These are phyloP conservation scores for Planoprotostelium fungivorum DNA, from an alignment of 78 protist genomes.

Conservation along the genomic window DNA sequence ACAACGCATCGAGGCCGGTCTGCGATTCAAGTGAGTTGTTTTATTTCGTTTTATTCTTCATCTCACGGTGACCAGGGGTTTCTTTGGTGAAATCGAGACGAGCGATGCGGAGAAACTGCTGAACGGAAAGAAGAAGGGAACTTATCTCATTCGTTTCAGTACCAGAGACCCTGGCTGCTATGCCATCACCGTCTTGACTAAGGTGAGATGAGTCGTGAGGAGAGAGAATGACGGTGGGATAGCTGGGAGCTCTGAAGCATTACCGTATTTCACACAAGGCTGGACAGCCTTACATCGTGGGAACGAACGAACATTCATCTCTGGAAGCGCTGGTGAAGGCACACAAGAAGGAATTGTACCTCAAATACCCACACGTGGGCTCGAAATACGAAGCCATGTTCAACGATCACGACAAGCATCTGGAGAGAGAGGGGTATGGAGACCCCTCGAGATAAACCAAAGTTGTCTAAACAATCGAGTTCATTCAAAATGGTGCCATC, in stretches of 20 bases:
- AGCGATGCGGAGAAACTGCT: conserved; percentile 33
- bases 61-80: conserved; percentile 17
- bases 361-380: not conserved
- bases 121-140: conserved; percentile 43
- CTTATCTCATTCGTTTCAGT: conserved; percentile 51
- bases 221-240: not conserved
- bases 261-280: conserved; percentile 30
- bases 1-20: conserved; percentile 22
- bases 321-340: conserved; percentile 41
- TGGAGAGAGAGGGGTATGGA: not conserved
- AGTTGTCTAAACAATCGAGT: no score
- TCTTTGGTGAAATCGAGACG: conserved; percentile 43
- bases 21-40: conserved; percentile 19
- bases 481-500: no score
- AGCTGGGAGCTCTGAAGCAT: conserved; percentile 6
- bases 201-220: conserved; percentile 18
- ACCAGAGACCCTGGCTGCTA: conserved; percentile 49
- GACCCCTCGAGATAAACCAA: not conserved
- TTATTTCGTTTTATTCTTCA: not conserved
- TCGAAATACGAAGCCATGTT: not conserved
- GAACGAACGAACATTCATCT: conserved; percentile 32
- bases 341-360: not conserved
- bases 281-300: conserved; percentile 53
- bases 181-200: conserved; percentile 34
- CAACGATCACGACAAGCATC: not conserved